Percentiles rank a stretch among this genome's conserved stretches.
Conservation (phyloP, 1,284 basidiomycete genomes). For the Austroboletus niveus region DNA sequence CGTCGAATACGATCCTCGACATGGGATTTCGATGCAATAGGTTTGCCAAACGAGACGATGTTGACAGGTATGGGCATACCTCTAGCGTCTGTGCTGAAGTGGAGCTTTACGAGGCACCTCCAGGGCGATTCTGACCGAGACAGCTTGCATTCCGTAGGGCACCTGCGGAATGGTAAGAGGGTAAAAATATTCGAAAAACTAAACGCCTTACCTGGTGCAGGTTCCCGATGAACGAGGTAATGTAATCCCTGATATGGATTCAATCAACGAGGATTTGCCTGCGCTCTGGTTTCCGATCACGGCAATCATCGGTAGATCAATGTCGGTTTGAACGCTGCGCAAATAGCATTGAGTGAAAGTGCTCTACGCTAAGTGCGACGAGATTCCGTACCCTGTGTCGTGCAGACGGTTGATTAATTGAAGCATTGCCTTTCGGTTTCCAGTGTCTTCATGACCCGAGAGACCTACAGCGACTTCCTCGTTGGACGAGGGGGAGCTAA, state of each 20-base stretch:
- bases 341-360: not conserved
- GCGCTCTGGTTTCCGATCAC: constrained; percentile 68
- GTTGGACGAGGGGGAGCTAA: not conserved
- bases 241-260: constrained; percentile 69
- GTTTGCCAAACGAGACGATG: constrained; percentile 50
- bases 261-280: constrained; percentile 74
- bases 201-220: constrained; percentile 55
- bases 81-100: constrained; percentile 45
- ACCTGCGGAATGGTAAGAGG: constrained; percentile 39
- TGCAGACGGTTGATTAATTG: constrained; percentile 53
- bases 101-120: constrained; percentile 60
- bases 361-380: not conserved
- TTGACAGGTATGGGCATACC: constrained; percentile 42
- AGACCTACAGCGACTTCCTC: constrained; percentile 41
- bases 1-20: constrained; percentile 67
- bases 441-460: constrained; percentile 39
- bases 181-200: rapidly evolving
- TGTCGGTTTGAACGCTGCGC: constrained; percentile 57
- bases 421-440: constrained; percentile 42
- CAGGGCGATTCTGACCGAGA: constrained; percentile 46
- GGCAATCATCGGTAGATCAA: constrained; percentile 68
- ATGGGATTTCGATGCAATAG: constrained; percentile 47
- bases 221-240: constrained; percentile 63
- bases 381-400: constrained; percentile 48
- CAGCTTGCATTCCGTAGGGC: constrained; percentile 68